Base-by-base conservation (phyloP, 2,329 filamentous ascomycete species). In the Colletotrichum brevisporum region DNA sequence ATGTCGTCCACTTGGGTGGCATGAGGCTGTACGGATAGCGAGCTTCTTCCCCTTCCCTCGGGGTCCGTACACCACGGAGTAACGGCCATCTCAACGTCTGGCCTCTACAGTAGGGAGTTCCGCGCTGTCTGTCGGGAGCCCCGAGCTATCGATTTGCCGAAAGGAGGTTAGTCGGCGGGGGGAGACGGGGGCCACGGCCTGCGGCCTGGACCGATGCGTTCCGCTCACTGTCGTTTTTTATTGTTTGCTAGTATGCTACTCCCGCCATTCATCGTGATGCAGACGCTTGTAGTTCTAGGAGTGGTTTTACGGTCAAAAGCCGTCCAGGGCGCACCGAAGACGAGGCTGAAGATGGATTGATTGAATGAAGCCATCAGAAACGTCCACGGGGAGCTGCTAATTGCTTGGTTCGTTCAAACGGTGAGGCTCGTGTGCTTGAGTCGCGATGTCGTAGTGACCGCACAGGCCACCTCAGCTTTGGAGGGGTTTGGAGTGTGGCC, bases 171-270 rank as follows among this genome's bases (percentile, higher is more conserved):
- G 39, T 39, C 5, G 45, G 62, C 50, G n/a, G 62, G 62, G 55
- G 24, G 27, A 31, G 27, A 50, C 53, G 59, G 59, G 50, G 66
- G 62, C 45, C 50, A 57, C 52, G 54, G 67, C 50, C 27, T 50
- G 67, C 70, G 70, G 67, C 55, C 63, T 60, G 58, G 59, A 59
- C 67, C 70, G 67, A 65, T 27, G 60, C 52, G 62, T 36, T 64
- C 58, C 61, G 43, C 48, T 41, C 51, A 27, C 21, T 55, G 12
- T 16, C 21, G 12, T 45, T 27, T 48, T 24, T 16, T 21, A 13
- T 45, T 27, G 31, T 24, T 10, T 47, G 4, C 21, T 58, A 9
- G 24, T 9, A n/a, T n/a, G n/a, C n/a, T n/a, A n/a, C n/a, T n/a
- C 31, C 21, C 21, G 21, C 5, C 3, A 16, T 31, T 2, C 15